Evolutionary conservation across 352 stramenopile species (phyloP).

Genomic region (Lagenidium sp.): DNA sequence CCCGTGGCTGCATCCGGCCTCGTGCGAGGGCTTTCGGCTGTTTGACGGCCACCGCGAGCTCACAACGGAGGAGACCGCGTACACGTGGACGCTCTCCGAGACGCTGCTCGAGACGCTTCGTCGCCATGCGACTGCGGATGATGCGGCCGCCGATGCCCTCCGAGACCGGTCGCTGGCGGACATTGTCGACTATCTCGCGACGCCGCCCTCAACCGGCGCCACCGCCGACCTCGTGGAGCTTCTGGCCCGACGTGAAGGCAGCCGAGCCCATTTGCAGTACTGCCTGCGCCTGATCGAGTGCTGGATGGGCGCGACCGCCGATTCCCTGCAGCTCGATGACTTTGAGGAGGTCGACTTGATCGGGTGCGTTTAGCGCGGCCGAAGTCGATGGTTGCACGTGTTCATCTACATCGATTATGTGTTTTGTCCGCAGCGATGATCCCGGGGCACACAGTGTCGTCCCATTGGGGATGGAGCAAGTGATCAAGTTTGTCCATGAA

Average conservation of each 20-base stretch:
- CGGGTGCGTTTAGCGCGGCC: conserved; percentile 21
- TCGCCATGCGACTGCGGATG: conserved; percentile 14
- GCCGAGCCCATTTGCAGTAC: conserved; percentile 14
- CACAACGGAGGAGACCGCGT: conserved; percentile 14
- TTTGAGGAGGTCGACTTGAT: conserved; percentile 45
- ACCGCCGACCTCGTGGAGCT: conserved; percentile 1
- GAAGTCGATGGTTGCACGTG: too few species aligned
- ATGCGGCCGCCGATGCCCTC: conserved; percentile 15
- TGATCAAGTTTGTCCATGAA: too few species aligned
- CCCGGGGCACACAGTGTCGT: conserved; percentile 41
- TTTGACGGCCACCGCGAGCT: conserved; percentile 21
- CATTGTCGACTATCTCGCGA: too few species aligned
- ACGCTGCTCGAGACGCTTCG: conserved; percentile 36
- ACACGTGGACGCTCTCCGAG: conserved; percentile 38
- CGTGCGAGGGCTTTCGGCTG: conserved; percentile 39
- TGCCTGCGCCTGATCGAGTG: conserved; percentile 42
- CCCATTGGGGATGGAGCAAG: conserved; percentile 35
- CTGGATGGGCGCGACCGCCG: conserved; percentile 41
- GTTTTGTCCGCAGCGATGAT: conserved; percentile 23
- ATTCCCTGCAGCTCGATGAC: conserved; percentile 45
- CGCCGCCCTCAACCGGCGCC: too few species aligned
- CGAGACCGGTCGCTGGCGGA: not conserved
- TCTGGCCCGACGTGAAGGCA: too few species aligned
- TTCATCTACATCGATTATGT: too few species aligned
- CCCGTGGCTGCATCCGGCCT: conserved; percentile 39